phyloP scores from a whole-genome alignment of 306 rosid genomes.

The Prunus salicina region DNA sequence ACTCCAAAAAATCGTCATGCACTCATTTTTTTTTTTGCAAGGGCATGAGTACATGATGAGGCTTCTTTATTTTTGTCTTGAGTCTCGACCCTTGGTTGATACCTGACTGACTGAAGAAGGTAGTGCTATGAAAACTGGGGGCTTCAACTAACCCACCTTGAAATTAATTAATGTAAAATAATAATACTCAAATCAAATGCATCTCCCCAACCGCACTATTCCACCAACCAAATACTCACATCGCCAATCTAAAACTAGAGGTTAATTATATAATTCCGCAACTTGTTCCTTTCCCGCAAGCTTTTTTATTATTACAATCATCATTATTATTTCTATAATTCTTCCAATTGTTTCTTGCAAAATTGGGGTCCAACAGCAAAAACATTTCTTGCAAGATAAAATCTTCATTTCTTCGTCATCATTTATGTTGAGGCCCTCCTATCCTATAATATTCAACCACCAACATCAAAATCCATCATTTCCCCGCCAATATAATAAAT shows the following conservation, averaged over 20 bases:
- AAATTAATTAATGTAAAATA: background rate
- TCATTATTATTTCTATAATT: background rate
- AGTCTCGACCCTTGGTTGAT: no score
- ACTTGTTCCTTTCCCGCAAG: background rate
- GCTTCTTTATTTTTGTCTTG: background rate
- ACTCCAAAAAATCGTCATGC: no score
- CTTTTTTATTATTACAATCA: background rate
- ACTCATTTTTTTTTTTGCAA: background rate
- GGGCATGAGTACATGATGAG: no score
- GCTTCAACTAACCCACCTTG: background rate
- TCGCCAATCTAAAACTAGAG: no score
- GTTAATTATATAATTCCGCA: background rate
- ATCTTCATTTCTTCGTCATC: constrained; percentile 1
- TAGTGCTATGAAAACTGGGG: background rate
- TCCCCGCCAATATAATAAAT: no score
- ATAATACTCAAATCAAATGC: background rate
- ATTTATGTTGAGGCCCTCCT: background rate
- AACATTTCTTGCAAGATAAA: background rate
- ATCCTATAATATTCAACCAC: background rate
- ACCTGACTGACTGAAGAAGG: background rate
- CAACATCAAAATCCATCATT: background rate
- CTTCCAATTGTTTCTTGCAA: background rate
- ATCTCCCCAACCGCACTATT: background rate
- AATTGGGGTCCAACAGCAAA: background rate
- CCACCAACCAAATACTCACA: background rate